Percentiles rank a stretch among this genome's conserved stretches.
Conservation (phyloP, 768 basidiomycete species). For the Amanita jacksonii region DNA sequence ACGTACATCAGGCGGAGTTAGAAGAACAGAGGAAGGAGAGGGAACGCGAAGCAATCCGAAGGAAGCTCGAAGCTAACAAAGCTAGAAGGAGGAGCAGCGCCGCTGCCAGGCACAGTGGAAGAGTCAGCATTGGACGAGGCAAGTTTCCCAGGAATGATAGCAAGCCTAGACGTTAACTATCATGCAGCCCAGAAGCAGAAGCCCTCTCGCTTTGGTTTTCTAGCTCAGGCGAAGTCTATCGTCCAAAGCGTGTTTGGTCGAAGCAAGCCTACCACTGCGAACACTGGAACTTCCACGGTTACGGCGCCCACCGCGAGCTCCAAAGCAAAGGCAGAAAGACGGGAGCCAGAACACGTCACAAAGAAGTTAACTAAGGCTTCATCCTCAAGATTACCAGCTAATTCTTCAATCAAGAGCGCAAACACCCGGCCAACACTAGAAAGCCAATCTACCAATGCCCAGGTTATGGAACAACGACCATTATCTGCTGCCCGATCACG, state of each 20-base stretch:
- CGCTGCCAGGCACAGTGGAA: slow-evolving; percentile 23
- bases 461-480: neutral
- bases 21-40: slow-evolving; percentile 38
- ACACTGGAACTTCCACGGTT: neutral
- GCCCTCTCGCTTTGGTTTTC: slow-evolving; percentile 57
- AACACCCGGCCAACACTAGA: neutral
- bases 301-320: slow-evolving; percentile 7
- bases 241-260: slow-evolving; percentile 70
- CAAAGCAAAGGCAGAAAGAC: slow-evolving; percentile 3
- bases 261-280: slow-evolving; percentile 16
- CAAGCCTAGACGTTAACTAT: neutral
- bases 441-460: neutral
- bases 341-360: neutral
- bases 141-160: neutral
- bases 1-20: slow-evolving; percentile 28
- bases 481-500: slow-evolving; percentile 15
- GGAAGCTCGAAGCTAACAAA: slow-evolving; percentile 56
- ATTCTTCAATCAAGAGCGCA: neutral
- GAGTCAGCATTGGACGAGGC: slow-evolving; percentile 27
- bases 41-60: slow-evolving; percentile 49
- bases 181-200: slow-evolving; percentile 31
- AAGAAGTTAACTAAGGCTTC: neutral
- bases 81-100: slow-evolving; percentile 64
- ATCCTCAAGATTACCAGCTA: neutral
- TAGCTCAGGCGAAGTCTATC: slow-evolving; percentile 60